These are phyloP conservation scores for Posidonia australis DNA, from an alignment of 106 monocot genomes.

Conservation along the genomic window DNA sequence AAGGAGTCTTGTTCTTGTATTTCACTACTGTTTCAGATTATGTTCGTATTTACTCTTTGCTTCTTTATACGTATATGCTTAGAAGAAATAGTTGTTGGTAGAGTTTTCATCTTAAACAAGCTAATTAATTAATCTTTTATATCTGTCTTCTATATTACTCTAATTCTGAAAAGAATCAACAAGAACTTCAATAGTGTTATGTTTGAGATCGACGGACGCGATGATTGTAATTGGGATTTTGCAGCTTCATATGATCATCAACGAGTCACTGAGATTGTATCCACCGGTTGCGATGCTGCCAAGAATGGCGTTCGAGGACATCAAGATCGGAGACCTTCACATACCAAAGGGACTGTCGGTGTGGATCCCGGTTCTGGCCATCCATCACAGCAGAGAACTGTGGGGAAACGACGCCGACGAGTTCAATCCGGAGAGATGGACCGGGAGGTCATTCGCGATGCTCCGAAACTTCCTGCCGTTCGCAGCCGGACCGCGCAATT, in stretches of 20 bases:
- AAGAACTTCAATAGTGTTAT: no score
- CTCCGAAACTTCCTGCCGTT: constrained; percentile 80
- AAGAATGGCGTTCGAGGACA: constrained; percentile 78
- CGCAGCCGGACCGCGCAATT: constrained; percentile 83
- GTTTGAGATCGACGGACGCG: no score
- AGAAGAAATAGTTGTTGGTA: no score
- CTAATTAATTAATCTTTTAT: no score
- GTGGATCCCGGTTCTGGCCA: constrained; percentile 87
- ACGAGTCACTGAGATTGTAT: constrained; percentile 80
- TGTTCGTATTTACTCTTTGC: no score
- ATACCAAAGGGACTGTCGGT: constrained; percentile 80
- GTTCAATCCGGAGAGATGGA: constrained; percentile 80
- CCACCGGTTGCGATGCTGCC: constrained; percentile 80
- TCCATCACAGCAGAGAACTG: constrained; percentile 65
- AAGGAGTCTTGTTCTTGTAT: no score
- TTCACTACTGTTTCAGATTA: no score
- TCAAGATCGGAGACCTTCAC: constrained; percentile 61
- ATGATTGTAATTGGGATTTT: no score
- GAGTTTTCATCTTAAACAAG: no score
- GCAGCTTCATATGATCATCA: constrained; percentile 91
- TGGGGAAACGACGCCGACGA: constrained; percentile 78
- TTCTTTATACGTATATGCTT: no score
- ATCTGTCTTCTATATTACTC: no score
- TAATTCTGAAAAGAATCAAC: no score
- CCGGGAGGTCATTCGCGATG: constrained; percentile 35